Conservation (phyloP, 208 protist species). For the Leishmania braziliensis region DNA sequence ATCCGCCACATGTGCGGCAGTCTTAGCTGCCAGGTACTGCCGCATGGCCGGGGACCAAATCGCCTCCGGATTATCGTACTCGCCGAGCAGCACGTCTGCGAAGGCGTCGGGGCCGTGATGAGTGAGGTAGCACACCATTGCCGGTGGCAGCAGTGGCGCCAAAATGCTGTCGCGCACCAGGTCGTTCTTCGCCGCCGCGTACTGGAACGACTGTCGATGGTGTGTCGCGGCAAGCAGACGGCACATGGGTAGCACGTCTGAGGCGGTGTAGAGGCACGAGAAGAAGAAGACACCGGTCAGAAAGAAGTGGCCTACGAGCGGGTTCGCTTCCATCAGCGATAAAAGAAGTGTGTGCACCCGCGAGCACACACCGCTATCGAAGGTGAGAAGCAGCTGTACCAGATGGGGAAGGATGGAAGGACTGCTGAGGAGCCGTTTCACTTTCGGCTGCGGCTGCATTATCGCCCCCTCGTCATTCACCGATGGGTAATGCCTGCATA, state of each 20-base stretch:
- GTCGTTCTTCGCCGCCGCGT: slow-evolving; percentile 51
- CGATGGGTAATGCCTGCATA: slow-evolving; percentile 91
- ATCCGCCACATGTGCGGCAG: slow-evolving; percentile 91
- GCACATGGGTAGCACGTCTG: slow-evolving; percentile 91
- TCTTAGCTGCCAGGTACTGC: slow-evolving; percentile 84
- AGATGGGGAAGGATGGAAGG: slow-evolving; percentile 88
- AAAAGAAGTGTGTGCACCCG: slow-evolving; percentile 86
- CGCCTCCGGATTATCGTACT: slow-evolving; percentile 94
- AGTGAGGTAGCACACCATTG: slow-evolving; percentile 94
- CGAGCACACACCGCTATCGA: slow-evolving; percentile 84
- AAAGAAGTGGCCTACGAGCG: slow-evolving; percentile 80
- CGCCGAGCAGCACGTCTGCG: slow-evolving; percentile 90
- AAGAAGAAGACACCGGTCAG: slow-evolving; percentile 95
- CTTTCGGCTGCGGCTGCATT: slow-evolving; percentile 92
- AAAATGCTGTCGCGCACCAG: slow-evolving; percentile 83
- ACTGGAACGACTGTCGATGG: slow-evolving; percentile 81
- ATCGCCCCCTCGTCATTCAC: slow-evolving; percentile 81
- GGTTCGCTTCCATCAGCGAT: slow-evolving; percentile 91
- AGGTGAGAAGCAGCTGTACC: slow-evolving; percentile 95
- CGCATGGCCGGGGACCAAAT: slow-evolving; percentile 96
- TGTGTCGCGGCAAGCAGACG: slow-evolving; percentile 85
- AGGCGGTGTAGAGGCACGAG: slow-evolving; percentile 93
- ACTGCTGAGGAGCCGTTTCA: slow-evolving; percentile 89
- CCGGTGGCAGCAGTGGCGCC: slow-evolving; percentile 85
- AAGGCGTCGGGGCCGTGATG: slow-evolving; percentile 93